Evolutionary conservation across 148 eudicot species (phyloP).

Genomic region (Vaccinium myrtillus): DNA sequence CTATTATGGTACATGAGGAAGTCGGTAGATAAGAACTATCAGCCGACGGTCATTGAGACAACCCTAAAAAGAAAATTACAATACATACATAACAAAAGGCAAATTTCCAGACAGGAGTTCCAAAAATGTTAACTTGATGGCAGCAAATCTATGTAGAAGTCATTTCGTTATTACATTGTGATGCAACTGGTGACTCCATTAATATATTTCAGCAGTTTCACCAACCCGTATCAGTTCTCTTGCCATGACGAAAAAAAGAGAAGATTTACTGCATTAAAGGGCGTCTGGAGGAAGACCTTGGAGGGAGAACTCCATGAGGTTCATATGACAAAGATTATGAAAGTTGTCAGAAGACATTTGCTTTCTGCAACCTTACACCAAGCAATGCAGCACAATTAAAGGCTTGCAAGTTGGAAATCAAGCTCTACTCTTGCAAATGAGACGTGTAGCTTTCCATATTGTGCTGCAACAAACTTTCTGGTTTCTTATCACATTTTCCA

Average conservation of each 20-base stretch:
- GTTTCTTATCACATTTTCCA: conserved; percentile 20
- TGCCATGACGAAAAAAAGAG: not conserved
- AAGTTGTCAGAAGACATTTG: conserved; percentile 27
- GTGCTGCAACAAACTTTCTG: conserved; percentile 33
- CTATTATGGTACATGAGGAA: too few species aligned
- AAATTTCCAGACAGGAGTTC: not conserved
- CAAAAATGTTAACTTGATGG: not conserved
- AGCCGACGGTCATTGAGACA: too few species aligned
- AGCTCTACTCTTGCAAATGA: conserved; percentile 34
- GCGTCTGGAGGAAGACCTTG: not conserved
- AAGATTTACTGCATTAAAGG: not conserved
- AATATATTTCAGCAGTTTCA: not conserved
- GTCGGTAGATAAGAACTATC: too few species aligned
- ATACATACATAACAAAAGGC: not conserved
- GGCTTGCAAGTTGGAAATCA: conserved; percentile 25
- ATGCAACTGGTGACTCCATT: conserved; percentile 25
- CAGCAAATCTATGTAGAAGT: not conserved
- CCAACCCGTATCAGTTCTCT: not conserved
- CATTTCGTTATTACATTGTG: conserved; percentile 21
- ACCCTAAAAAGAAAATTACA: not conserved
- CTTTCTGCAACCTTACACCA: conserved; percentile 24
- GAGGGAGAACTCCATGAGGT: conserved; percentile 35
- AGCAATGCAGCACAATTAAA: conserved; percentile 24
- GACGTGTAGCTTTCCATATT: conserved; percentile 28
- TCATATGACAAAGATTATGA: conserved; percentile 30